Evolutionary conservation across 164 flowering plant species (phyloP).

Genomic region (Tetracentron sinense): DNA sequence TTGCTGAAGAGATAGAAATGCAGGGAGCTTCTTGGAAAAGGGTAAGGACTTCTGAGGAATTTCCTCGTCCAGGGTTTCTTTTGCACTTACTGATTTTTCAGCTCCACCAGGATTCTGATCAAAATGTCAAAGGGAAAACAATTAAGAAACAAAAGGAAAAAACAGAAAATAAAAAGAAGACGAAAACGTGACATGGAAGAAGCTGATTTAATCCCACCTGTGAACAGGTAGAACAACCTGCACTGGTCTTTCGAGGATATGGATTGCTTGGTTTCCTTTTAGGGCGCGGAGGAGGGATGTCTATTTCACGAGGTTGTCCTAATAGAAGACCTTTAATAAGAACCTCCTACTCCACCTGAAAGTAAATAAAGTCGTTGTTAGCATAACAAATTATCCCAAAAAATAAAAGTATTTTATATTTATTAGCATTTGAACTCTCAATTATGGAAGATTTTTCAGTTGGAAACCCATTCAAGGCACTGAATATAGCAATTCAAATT

Average conservation of each 20-base stretch:
- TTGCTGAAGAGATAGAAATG: conserved; percentile 40
- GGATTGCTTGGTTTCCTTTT: conserved; percentile 93
- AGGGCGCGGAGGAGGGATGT: conserved; percentile 98
- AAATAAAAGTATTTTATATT: not conserved
- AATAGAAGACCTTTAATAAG: conserved; percentile 61
- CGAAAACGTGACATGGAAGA: not conserved
- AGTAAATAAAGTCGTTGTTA: conserved; percentile 13
- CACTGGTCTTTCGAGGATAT: conserved; percentile 77
- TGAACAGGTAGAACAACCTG: conserved; percentile 21
- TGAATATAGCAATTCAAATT: not conserved
- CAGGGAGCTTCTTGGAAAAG: conserved; percentile 47
- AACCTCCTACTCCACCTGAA: conserved; percentile 94
- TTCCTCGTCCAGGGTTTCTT: conserved; percentile 31
- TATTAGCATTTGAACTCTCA: conserved; percentile 7
- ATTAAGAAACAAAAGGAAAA: not conserved
- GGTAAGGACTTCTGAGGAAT: conserved; percentile 42
- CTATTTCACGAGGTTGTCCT: conserved; percentile 69
- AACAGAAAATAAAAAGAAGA: not conserved
- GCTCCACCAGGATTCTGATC: conserved; percentile 44
- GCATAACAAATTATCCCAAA: too few species aligned
- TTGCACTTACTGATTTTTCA: conserved; percentile 24
- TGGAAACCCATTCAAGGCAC: not conserved
- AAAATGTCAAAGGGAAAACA: conserved; percentile 4
- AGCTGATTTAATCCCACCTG: conserved; percentile 21
- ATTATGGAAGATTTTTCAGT: conserved; percentile 4